Base-by-base conservation (phyloP, 2,329 filamentous ascomycete genomes). In the Trematosphaeria pertusa region DNA sequence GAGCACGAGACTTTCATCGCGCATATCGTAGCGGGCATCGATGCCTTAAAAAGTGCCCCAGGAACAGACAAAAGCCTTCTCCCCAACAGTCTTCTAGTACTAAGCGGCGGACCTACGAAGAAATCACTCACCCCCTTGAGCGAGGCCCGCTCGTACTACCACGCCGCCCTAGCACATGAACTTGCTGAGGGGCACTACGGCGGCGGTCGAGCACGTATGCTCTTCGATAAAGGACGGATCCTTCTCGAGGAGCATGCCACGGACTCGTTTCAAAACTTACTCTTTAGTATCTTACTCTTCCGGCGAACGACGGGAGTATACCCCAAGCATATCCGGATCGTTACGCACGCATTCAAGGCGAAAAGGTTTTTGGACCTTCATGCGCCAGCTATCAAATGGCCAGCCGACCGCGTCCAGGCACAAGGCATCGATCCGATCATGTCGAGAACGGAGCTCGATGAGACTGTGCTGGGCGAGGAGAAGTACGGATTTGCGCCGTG, bases 221-320 rank as follows among this genome's bases (percentile, higher is more conserved):
- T 72, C 45, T 78, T 74, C 46, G 55, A 48, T 24, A 59, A 61
- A 19, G 61, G 64, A 22, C 75, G 76, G 18, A 74, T 90, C 14
- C 64, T 83, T 0, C 63, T 83, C 2, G 91, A 96, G 64, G 81
- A 86, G 7, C 79, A 82, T 43, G 90, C 92, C 0, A 84, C 93
- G 1, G 92, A 97, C 70, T 93, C 88, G 1, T 93, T 90, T 64
- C 87, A 91, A 65, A 96, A 96, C 65, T 74, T 96, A 4, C 73
- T 96, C 12, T 91, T 92, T 67, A 87, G 87, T 10, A 75, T 96
- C 61, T 77, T 87, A 53, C 75, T 78, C 3, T 83, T 81, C 48
- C 62, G 68, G 4, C 64, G 67, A 20, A 62, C 62, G 2, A 69
- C 65, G 1, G 74, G 74, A 3, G 40, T 36, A 1, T 78, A 76